Evolutionary conservation across 306 rosid genomes (phyloP), one percentile per base, ranked within the genome.

Genomic region (Quercus aquifolioides): DNA sequence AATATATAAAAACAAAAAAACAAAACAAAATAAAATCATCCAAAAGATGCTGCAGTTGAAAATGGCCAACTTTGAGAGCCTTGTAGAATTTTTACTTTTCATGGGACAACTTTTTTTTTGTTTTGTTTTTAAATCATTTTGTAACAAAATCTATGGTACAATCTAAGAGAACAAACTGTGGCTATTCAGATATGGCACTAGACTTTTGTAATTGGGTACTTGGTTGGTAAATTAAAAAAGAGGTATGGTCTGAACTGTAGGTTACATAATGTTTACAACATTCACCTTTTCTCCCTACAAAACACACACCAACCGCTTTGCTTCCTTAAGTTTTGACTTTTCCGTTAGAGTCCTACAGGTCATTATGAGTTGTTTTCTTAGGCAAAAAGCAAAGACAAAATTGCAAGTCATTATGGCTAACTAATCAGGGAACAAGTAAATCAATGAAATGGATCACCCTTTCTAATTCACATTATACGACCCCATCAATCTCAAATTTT

Each of bases 311-410:
- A 71, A 76, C 76, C 78, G 14, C 76, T 79, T 82, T 87, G 76
- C 83, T 76, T 77, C 56, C 82, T 74, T 81, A 76, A 54, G 88
- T 71, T 74, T 86, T 85, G 85, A 84, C 87, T 70, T 90, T 85
- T 55, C 69, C 78, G 77, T 84, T 74, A 55, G 75, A 73, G 82
- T 81, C 83, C 76, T 68, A 14, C 84, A 71, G 69, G 77, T 82
- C 67, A 88, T 88, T 63, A 90, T 83, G 76, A 81, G 74, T 62
- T 71, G 87, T 80, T 86, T 84, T 59, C 88, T 79, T 85, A 67
- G 86, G 83, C 82, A 77, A 83, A 84, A 85, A 76, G 89, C 69
- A 77, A 77, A 67, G 81, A 79, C 84, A 85, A 80, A 67, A 10
- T 49, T 76, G 71, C 84, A 81, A 69, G 82, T 85, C 81, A 76